These are phyloP conservation scores for Nowakowskiella sp. DNA, from an alignment of 192 early-diverging fungal species.

Conservation along the genomic window DNA sequence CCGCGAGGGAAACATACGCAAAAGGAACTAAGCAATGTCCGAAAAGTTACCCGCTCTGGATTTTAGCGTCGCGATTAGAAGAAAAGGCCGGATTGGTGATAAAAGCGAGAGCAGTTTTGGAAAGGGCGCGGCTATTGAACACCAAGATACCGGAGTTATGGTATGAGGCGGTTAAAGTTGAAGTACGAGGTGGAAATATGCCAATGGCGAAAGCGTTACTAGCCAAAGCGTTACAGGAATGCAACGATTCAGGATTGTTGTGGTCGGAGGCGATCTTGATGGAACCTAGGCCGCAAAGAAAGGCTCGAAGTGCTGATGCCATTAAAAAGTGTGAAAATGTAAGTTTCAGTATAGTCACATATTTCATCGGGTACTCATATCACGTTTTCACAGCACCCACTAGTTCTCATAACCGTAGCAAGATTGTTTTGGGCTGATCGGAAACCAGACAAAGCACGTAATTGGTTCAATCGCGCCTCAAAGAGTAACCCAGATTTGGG, in stretches of 20 bases:
- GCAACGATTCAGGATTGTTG: slow-evolving; percentile 71
- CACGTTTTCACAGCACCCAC: too few relatives aligned
- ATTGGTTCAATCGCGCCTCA: slow-evolving; percentile 82
- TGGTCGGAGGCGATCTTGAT: slow-evolving; percentile 85
- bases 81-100: slow-evolving; percentile 53
- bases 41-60: slow-evolving; percentile 71
- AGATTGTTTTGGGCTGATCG: slow-evolving; percentile 89
- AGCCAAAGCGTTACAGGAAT: slow-evolving; percentile 89
- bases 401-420: slow-evolving; percentile 73
- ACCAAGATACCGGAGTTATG: slow-evolving; percentile 76
- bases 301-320: slow-evolving; percentile 80
- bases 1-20: slow-evolving; percentile 64
- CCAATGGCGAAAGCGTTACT: slow-evolving; percentile 66
- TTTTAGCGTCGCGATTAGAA: slow-evolving; percentile 71
- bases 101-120: slow-evolving; percentile 74
- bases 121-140: slow-evolving; percentile 76
- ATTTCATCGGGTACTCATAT: too few relatives aligned
- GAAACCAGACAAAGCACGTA: slow-evolving; percentile 85
- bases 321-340: slow-evolving; percentile 84
- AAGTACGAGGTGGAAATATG: slow-evolving; percentile 59
- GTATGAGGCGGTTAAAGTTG: slow-evolving; percentile 75
- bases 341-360: too few relatives aligned
- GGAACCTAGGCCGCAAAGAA: slow-evolving; percentile 79
- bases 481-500: slow-evolving; percentile 79
- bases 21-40: slow-evolving; percentile 70